These are phyloP conservation scores for Heliamphora pulchella DNA, from an alignment of 179 eudicot species.

Conservation along the genomic window DNA sequence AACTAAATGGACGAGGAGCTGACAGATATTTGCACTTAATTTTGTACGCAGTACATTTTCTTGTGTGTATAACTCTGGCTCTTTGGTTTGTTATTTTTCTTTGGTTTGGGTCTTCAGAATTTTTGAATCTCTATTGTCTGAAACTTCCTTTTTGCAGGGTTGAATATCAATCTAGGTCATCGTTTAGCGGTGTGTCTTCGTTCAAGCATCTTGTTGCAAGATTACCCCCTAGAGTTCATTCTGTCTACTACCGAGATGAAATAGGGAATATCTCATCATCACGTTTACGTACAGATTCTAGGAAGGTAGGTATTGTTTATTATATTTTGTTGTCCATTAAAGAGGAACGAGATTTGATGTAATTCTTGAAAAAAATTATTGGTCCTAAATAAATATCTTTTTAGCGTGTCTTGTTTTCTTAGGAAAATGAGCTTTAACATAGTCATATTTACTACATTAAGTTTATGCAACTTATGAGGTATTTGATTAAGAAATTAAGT, in stretches of 20 bases:
- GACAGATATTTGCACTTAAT: background rate
- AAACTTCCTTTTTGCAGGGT: conserved; percentile 48
- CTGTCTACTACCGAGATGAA: conserved; percentile 90
- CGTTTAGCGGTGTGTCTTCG: conserved; percentile 59
- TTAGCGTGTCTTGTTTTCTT: background rate
- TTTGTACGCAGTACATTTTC: background rate
- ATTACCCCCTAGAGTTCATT: conserved; percentile 89
- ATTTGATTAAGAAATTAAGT: background rate
- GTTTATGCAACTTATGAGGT: background rate
- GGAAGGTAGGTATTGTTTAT: conserved; percentile 47
- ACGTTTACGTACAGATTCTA: conserved; percentile 61
- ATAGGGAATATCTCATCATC: conserved; percentile 96
- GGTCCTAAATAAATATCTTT: conserved; percentile 1
- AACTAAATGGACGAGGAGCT: background rate
- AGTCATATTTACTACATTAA: background rate
- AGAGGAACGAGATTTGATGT: background rate
- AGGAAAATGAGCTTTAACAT: background rate
- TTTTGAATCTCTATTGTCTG: conserved; percentile 5
- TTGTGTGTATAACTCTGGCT: background rate
- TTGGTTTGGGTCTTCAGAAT: background rate
- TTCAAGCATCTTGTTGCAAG: conserved; percentile 79
- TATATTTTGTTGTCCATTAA: conserved; percentile 10
- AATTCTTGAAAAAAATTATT: background rate
- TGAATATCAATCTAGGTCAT: conserved; percentile 77
- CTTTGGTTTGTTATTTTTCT: background rate